A percentile compares a stretch with the other conserved stretches of the same genome.
These are phyloP conservation scores for Gossypium longicalyx DNA, from an alignment of 345 rosid genomes.

Conservation along the genomic window DNA sequence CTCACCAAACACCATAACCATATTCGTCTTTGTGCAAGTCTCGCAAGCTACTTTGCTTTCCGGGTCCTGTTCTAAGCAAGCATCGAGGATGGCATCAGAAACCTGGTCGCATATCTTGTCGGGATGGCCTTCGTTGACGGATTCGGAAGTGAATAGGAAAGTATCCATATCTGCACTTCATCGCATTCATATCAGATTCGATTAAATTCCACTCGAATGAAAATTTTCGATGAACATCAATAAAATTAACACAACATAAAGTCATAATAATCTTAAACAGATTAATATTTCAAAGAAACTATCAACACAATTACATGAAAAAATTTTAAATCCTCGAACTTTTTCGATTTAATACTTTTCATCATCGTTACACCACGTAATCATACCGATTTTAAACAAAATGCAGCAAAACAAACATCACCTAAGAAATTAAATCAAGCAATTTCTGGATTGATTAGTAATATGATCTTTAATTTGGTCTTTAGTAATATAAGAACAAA, in stretches of 20 bases:
- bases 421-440: neutral
- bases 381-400: too few relatives aligned
- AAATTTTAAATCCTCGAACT: too few relatives aligned
- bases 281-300: too few relatives aligned
- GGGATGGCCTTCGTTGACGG: conserved; percentile 23
- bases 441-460: neutral
- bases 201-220: too few relatives aligned
- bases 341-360: too few relatives aligned
- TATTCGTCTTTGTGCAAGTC: neutral
- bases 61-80: conserved; percentile 22
- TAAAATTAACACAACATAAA: neutral
- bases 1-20: conserved; percentile 1
- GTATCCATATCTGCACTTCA: conserved; percentile 3
- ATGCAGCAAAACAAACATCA: neutral
- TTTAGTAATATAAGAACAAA: neutral
- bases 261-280: too few relatives aligned
- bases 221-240: too few relatives aligned
- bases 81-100: conserved; percentile 17
- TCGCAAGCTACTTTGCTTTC: conserved; percentile 11
- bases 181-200: neutral
- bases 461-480: neutral
- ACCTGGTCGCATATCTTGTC: conserved; percentile 24
- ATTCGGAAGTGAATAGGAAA: conserved; percentile 24
- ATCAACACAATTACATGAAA: too few relatives aligned
- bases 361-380: too few relatives aligned